Conservation (phyloP, 2,329 filamentous ascomycete genomes). For the Chaetomium globosum region DNA sequence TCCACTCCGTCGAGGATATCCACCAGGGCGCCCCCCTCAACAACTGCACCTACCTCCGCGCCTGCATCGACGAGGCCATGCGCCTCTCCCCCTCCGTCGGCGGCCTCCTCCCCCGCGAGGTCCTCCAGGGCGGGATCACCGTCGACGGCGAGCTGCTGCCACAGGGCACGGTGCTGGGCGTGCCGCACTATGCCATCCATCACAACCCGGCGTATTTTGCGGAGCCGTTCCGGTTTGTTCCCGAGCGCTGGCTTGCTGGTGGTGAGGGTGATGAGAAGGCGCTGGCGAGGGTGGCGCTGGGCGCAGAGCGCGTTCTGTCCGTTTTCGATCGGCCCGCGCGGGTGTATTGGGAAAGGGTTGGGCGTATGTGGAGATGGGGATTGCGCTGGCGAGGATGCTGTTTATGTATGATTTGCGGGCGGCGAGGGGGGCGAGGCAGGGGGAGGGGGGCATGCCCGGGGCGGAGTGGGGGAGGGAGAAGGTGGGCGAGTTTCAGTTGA, state of each 20-base stretch:
- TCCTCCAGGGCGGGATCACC: slow-evolving; percentile 56
- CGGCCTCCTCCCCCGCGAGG: slow-evolving; percentile 62
- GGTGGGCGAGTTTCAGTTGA: slow-evolving; percentile 66
- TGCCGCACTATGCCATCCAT: slow-evolving; percentile 69
- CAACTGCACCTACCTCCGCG: slow-evolving; percentile 61
- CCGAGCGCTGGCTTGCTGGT: slow-evolving; percentile 65
- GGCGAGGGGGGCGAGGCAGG: no score
- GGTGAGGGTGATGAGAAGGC: slow-evolving; percentile 35
- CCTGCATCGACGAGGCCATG: slow-evolving; percentile 68
- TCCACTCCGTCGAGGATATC: slow-evolving; percentile 58
- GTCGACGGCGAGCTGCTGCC: slow-evolving; percentile 59
- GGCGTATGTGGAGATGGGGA: slow-evolving; percentile 68
- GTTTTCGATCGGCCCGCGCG: slow-evolving; percentile 69
- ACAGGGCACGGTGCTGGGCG: slow-evolving; percentile 64
- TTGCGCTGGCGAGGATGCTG: slow-evolving; percentile 62
- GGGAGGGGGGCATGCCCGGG: slow-evolving; percentile 46
- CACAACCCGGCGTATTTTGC: slow-evolving; percentile 67
- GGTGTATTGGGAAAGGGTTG: slow-evolving; percentile 72
- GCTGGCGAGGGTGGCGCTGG: slow-evolving; percentile 54
- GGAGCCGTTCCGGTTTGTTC: slow-evolving; percentile 59
- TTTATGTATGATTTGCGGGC: slow-evolving; percentile 62
- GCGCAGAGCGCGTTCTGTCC: slow-evolving; percentile 74
- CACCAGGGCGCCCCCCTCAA: slow-evolving; percentile 53
- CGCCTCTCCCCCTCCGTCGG: slow-evolving; percentile 64
- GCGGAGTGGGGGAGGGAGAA: slow-evolving; percentile 59